Evolutionary conservation across 495 filamentous ascomycete genomes (phyloP).

Genomic region (Xylaria venustula): DNA sequence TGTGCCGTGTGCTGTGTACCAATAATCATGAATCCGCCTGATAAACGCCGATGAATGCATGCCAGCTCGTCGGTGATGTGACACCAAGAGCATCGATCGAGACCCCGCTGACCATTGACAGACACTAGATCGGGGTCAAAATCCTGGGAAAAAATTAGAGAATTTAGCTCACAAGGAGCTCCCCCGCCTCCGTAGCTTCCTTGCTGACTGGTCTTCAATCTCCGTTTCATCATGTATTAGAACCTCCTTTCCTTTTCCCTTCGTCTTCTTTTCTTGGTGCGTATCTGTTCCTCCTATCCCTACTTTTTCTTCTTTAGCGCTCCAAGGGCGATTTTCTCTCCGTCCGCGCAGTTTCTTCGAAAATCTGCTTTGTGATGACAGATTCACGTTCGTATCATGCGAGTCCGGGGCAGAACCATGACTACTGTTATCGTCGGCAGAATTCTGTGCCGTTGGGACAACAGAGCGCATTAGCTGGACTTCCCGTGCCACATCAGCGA

Average conservation of each 20-base stretch:
- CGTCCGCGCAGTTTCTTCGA: slow-evolving; percentile 12
- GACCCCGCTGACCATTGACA: not conserved
- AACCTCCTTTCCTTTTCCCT: slow-evolving; percentile 32
- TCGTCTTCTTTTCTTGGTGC: slow-evolving; percentile 12
- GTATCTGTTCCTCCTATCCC: not conserved
- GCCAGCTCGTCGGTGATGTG: not conserved
- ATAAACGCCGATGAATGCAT: slow-evolving; percentile 14
- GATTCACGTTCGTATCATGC: not conserved
- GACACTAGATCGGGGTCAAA: not conserved
- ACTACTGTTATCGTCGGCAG: slow-evolving; percentile 35
- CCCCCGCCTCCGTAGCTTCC: slow-evolving; percentile 19
- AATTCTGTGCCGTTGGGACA: slow-evolving; percentile 41
- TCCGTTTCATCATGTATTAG: slow-evolving; percentile 5
- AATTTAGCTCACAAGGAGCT: slow-evolving; percentile 28
- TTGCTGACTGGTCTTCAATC: slow-evolving; percentile 19
- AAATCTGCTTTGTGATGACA: slow-evolving; percentile 17
- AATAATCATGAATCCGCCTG: not conserved
- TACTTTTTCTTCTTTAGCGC: slow-evolving; percentile 17
- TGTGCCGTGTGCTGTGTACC: slow-evolving; percentile 4
- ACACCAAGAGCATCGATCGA: not conserved
- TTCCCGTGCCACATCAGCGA: slow-evolving; percentile 81
- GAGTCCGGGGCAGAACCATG: not conserved
- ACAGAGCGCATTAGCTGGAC: slow-evolving; percentile 63
- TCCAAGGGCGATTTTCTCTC: slow-evolving; percentile 19
- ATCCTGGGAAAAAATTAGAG: not conserved